Evolutionary conservation across 805 yeast species (phyloP).

Genomic region (Clavispora carvajalis): DNA sequence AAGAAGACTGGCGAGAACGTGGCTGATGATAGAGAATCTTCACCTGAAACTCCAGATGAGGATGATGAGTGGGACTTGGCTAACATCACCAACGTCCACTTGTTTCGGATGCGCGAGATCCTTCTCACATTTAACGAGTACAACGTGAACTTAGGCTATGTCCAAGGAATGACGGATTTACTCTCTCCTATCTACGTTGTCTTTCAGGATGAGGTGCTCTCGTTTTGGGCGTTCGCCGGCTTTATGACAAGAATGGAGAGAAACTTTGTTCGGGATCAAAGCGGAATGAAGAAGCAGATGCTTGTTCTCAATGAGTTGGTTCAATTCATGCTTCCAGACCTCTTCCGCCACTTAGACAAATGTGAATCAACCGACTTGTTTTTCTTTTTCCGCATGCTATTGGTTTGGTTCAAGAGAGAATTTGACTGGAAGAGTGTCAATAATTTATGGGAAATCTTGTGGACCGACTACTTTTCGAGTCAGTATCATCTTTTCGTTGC

Average conservation of each 20-base stretch:
- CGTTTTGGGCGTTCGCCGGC: constrained; percentile 84
- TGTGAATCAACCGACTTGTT: constrained; percentile 89
- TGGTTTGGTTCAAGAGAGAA: constrained; percentile 95
- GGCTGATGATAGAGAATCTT: constrained; percentile 17
- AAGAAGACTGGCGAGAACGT: constrained; percentile 22
- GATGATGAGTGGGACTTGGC: constrained; percentile 54
- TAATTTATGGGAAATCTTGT: constrained; percentile 85
- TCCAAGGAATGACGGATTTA: constrained; percentile 96
- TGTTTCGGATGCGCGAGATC: constrained; percentile 67
- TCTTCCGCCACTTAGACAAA: constrained; percentile 75
- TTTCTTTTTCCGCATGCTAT: constrained; percentile 89
- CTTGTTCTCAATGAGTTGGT: constrained; percentile 73
- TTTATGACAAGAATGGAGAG: constrained; percentile 96
- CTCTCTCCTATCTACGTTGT: constrained; percentile 75
- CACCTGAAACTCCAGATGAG: constrained; percentile 27
- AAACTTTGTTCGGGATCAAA: constrained; percentile 84
- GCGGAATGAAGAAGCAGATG: constrained; percentile 91
- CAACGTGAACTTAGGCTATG: constrained; percentile 83
- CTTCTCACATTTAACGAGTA: constrained; percentile 81
- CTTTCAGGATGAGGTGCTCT: constrained; percentile 62
- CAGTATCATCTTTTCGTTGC: constrained; percentile 88
- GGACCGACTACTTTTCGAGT: constrained; percentile 82
- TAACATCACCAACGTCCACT: constrained; percentile 69
- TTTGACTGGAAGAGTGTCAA: constrained; percentile 73
- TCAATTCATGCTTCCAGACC: constrained; percentile 84